These are phyloP conservation scores for Aspergillus neoniger DNA, from an alignment of 2,329 filamentous ascomycete species.

Conservation along the genomic window DNA sequence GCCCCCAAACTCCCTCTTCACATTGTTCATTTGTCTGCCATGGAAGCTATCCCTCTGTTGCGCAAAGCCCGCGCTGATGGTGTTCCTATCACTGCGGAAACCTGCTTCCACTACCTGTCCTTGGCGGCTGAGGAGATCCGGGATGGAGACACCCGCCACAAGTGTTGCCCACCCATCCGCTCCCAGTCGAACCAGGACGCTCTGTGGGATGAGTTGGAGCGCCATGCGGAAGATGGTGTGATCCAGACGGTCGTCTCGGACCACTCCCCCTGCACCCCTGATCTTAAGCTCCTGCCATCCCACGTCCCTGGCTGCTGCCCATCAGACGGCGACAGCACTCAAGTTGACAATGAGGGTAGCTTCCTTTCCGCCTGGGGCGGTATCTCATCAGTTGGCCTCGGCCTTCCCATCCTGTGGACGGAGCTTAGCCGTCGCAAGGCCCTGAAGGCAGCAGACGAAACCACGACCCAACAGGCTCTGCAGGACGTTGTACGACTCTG, in stretches of 20 bases:
- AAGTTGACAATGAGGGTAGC: conserved; percentile 62
- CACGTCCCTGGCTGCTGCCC: conserved; percentile 59
- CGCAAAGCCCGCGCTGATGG: conserved; percentile 70
- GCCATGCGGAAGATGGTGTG: conserved; percentile 66
- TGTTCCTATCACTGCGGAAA: conserved; percentile 87
- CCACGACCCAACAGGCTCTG: conserved; percentile 57
- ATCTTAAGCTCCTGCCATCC: conserved; percentile 82
- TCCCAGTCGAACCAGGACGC: conserved; percentile 77
- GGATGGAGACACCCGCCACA: conserved; percentile 86
- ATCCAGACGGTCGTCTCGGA: conserved; percentile 92
- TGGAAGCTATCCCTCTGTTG: conserved; percentile 80
- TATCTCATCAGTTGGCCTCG: conserved; percentile 89
- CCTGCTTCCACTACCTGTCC: conserved; percentile 92
- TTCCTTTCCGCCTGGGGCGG: conserved; percentile 98
- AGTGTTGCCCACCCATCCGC: conserved; percentile 92
- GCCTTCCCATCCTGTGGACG: conserved; percentile 86
- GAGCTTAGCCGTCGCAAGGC: conserved; percentile 65
- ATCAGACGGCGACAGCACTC: conserved; percentile 29
- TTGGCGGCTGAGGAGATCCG: conserved; percentile 79
- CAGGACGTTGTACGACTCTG: conserved; percentile 84
- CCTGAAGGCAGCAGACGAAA: conserved; percentile 39
- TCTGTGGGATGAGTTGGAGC: conserved; percentile 78
- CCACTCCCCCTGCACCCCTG: conserved; percentile 93
- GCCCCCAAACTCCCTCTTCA: conserved; percentile 84
- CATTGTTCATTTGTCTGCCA: conserved; percentile 91